Evolutionary conservation across 1,139 yeast species (phyloP), one percentile per base, ranked within the genome.

Genomic region (Scheffersomyces quercinus): DNA sequence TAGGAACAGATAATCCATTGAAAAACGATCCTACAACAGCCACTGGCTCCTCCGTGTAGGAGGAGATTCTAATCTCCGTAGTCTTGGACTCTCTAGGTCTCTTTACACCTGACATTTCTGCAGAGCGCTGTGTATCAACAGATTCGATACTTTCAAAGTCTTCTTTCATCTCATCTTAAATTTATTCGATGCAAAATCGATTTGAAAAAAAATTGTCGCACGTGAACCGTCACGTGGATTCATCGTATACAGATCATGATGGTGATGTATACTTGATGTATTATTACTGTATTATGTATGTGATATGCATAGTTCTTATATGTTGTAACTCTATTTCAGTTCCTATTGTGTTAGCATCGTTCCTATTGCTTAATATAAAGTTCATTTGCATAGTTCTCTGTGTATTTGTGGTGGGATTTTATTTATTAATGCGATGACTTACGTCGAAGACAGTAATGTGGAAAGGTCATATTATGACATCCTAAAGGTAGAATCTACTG

Each of bases 1-100:
- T 62, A 30, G 95, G 85, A 10, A 85, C 78, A 15, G 75, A 67
- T 41, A 87, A 72, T 3, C 96, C 96, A 56, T 87, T 87, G 71
- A 89, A 85, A 56, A 88, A 85, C 8, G 82, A 72, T 5, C 82
- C 81, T 16, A 78, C 73, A 24, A 68, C 72, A 8, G 75, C 65
- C 12, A 67, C 59, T 16, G 75, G 71, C 29, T 68, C 68, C 16
- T 62, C 67, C 12, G 56, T 56, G 45, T 59, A 62, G 8, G 68
- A 53, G 34, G 58, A 50, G 44, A 70, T 63, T 46, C 64, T 50
- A 48, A 70, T 53, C 42, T 69, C 72, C 26, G 66, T 58, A 35
- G 65, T 58, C 42, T 46, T 58, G 26, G 60, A 43, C 29, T 58
- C 64, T 43, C 60, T 54, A 48, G 51, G 54, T 51, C 60, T 60